Evolutionary conservation across 768 basidiomycete species (phyloP), one percentile per base, ranked within the genome.

Genomic region (Neoboletus brunneissimus): DNA sequence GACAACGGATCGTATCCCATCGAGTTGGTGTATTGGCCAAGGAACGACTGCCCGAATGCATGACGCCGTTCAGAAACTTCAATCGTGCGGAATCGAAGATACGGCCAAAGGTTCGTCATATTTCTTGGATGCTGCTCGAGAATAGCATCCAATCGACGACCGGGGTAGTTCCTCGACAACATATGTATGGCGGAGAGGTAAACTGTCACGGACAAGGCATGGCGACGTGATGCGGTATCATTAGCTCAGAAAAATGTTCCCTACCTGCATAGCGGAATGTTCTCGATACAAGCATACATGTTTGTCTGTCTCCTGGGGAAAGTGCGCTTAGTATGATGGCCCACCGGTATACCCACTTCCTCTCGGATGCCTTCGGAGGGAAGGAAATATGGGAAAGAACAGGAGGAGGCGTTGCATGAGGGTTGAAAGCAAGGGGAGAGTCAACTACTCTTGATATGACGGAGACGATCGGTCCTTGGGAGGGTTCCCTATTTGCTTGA

Each of bases 51-150:
- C 10, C 70, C 59, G 63, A 81, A 87, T n/a, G 62, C 59, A 4
- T 54, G 53, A 51, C 71, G 76, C 40, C 81, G 75, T 18, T 52
- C 55, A 0, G 56, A 40, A 1, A 67, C 62, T 66, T 89, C 86
- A 13, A 63, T 58, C 55, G 74, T 63, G n/a, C 88, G 81, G 22
- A 73, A 63, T 27, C 69, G 70, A 34, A 89, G 75, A 66, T 90
- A 90, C 8, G 88, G 87, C 89, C 89, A 91, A 65, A 86, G 74
- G 59, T 90, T 83, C 1, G 78, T 81, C 71, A 78, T 83, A 18
- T 74, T 76, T 22, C 55, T 69, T 16, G 79, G 68, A 60, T 81
- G 72, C 12, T 67, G 65, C 44, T 70, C 55, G 47, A 81, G 57
- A 8, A 83, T 50, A 1, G 58, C 35, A 18, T 72, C 70, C 42